Evolutionary conservation across 371 early-diverging fungal genomes (phyloP).

Genomic region (Mortierella sp.): DNA sequence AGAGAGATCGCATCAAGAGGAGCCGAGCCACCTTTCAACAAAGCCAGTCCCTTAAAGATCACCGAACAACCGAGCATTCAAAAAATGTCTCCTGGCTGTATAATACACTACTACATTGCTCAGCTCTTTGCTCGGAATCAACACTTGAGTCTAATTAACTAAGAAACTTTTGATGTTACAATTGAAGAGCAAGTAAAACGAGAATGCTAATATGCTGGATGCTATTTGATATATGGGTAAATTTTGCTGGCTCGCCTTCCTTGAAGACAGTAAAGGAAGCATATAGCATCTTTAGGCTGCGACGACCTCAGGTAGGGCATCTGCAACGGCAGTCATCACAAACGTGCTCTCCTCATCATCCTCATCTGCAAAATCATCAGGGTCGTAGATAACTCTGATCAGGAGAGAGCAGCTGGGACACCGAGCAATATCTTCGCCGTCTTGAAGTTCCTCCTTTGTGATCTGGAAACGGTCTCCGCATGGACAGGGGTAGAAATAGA

Average conservation of each 20-base stretch:
- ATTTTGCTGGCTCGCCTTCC: background rate
- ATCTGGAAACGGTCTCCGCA: conserved; percentile 99
- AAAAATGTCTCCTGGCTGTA: too few species aligned
- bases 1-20: background rate
- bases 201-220: background rate
- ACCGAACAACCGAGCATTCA: background rate
- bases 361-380: conserved; percentile 55
- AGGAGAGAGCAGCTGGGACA: conserved; percentile 98
- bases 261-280: background rate
- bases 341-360: conserved; percentile 50
- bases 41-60: background rate
- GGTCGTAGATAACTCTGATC: conserved; percentile 88
- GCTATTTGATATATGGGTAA: background rate
- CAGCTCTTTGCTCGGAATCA: too few species aligned
- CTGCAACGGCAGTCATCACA: conserved; percentile 29
- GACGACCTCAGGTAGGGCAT: conserved; percentile 39
- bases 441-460: conserved; percentile 85
- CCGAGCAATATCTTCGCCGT: conserved; percentile 94
- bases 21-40: background rate
- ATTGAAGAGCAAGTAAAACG: too few species aligned
- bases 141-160: too few species aligned
- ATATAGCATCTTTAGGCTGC: conserved; percentile 28
- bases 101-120: too few species aligned
- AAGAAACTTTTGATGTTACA: too few species aligned
- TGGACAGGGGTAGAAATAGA: conserved; percentile 99